Evolutionary conservation across 768 basidiomycete genomes (phyloP).

Genomic region (Phlebiopsis flavidoalba): DNA sequence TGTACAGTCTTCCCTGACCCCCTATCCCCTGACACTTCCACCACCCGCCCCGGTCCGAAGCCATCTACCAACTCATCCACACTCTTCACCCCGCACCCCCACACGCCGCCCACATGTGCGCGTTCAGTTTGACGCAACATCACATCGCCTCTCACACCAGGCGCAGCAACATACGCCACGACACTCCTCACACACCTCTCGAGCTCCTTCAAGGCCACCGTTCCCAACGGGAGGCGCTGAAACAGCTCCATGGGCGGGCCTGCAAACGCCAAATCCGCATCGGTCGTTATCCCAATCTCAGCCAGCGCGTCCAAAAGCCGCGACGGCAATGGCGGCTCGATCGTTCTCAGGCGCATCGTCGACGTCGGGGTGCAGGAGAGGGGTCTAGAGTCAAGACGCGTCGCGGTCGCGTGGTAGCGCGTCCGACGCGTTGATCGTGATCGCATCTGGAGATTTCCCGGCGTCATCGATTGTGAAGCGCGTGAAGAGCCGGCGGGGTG

Average conservation of each 20-base stretch:
- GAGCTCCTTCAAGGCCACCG: conserved; percentile 45
- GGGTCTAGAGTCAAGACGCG: neutral
- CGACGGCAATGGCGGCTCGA: conserved; percentile 29
- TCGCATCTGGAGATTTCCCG: neutral
- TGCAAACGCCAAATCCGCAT: conserved; percentile 52
- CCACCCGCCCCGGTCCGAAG: conserved; percentile 45
- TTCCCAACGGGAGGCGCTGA: conserved; percentile 43
- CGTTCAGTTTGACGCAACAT: conserved; percentile 13
- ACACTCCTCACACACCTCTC: conserved; percentile 34
- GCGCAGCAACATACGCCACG: conserved; percentile 38
- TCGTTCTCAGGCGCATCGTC: conserved; percentile 18
- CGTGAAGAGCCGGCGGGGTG: neutral
- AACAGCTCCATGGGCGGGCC: conserved; percentile 44
- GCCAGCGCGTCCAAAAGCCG: conserved; percentile 44
- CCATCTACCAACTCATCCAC: conserved; percentile 50
- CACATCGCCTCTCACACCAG: conserved; percentile 30
- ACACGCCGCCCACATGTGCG: neutral
- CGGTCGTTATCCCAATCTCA: conserved; percentile 46
- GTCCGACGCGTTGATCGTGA: neutral
- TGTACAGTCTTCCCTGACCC: conserved; percentile 65
- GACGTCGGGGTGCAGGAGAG: neutral
- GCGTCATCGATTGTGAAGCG: neutral
- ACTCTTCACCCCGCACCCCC: neutral
- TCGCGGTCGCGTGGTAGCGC: neutral
- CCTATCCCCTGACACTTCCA: conserved; percentile 66